Base-by-base conservation (phyloP, 192 early-diverging fungal genomes). In the Coemansia sp. region DNA sequence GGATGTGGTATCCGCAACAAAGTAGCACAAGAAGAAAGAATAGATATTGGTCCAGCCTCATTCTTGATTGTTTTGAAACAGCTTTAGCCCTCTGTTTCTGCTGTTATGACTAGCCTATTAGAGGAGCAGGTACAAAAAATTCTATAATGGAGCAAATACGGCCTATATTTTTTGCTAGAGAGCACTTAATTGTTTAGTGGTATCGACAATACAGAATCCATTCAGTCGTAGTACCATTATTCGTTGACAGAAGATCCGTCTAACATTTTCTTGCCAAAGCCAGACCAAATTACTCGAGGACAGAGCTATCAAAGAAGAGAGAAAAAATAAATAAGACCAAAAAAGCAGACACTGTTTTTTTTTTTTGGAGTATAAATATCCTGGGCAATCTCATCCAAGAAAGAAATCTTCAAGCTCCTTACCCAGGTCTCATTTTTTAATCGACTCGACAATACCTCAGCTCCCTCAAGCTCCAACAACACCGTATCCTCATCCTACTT, bases 351-450 rank as follows among this genome's bases (percentile, higher is more conserved):
- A 6, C 4, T 28, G 11, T 26, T 10, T 58, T 14, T 28, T 11
- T 10, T 58, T 14, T 57, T 17, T 30, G 13, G 55, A 13, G 8
- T 58, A 58, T 58, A 58, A 58, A 33, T 35, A 35, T 58, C 55
- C 55, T 33, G 55, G n/a, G n/a, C 55, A 58, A 37, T 37, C 23
- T 17, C 11, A 6, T 33, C 30, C 7, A n/a, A 30, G 32, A 55
- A 13, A 35, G 30, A 32, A 46, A 67, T 58, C 60, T 49, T 35
- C 55, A 76, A 76, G 75, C 50, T 76, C 68, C 75, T 68, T 46
- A 52, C 39, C 16, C 35, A 72, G 75, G 65, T 71, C 75, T 76
- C 64, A 71, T 76, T 68, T 39, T 70, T 77, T 58, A 64, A 62
- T 58, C 72, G 61, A 60, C 32, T 44, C 53, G 47, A 52, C n/a